Evolutionary conservation across 192 early-diverging fungal species (phyloP).

Genomic region (Dispira simplex): DNA sequence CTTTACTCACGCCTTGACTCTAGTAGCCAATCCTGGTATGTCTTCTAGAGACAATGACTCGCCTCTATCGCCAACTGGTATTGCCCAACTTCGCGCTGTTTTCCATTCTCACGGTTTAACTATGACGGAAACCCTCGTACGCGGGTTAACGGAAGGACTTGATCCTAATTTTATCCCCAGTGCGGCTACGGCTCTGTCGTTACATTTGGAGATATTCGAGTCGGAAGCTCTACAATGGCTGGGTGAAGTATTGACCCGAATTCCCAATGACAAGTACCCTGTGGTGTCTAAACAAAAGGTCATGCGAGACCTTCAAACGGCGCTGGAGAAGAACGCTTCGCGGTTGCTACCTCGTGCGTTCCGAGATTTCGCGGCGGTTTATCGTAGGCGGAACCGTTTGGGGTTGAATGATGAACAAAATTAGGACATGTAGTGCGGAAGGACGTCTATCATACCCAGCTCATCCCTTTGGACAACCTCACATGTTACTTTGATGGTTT

Average conservation of each 20-base stretch:
- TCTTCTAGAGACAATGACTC: background rate
- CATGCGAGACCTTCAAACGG: conserved; percentile 15
- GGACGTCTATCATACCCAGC: background rate
- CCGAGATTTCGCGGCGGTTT: conserved; percentile 6
- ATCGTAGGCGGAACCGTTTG: conserved; percentile 9
- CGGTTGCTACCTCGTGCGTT: background rate
- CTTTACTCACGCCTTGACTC: background rate
- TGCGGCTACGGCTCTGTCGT: conserved; percentile 32
- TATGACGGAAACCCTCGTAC: conserved; percentile 28
- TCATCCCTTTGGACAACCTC: no score
- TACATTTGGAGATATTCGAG: conserved; percentile 27
- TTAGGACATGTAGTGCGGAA: background rate
- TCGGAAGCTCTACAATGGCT: conserved; percentile 32
- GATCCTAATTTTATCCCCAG: conserved; percentile 36
- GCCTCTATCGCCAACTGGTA: conserved; percentile 15
- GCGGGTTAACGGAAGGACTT: conserved; percentile 38
- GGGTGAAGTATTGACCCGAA: conserved; percentile 21
- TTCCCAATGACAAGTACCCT: conserved; percentile 28
- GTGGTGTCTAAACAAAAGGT: conserved; percentile 32
- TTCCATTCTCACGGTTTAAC: conserved; percentile 22
- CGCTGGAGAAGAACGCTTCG: background rate
- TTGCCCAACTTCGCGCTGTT: conserved; percentile 17
- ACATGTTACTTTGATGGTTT: no score
- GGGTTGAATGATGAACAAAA: background rate
- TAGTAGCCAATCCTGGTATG: conserved; percentile 11